These are phyloP conservation scores for California macrophylla DNA, from an alignment of 441 rosid genomes.

Conservation along the genomic window DNA sequence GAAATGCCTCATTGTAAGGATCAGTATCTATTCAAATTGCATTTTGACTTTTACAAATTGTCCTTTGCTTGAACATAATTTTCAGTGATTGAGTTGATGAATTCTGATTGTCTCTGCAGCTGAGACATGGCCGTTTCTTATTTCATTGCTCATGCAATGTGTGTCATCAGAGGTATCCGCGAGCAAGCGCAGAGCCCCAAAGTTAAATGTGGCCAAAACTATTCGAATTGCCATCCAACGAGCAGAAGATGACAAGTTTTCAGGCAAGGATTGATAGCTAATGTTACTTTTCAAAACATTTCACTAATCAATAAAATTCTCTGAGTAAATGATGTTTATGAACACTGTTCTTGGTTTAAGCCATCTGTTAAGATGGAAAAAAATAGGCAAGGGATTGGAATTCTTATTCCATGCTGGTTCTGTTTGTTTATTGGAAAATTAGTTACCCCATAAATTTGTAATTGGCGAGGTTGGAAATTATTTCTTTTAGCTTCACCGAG, in stretches of 20 bases:
- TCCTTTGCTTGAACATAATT: constrained; percentile 7
- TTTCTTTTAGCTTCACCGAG: neutral
- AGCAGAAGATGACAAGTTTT: constrained; percentile 54
- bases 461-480: neutral
- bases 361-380: neutral
- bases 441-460: neutral
- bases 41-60: neutral
- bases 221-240: constrained; percentile 62
- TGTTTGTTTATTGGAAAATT: neutral
- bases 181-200: constrained; percentile 61
- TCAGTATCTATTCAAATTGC: constrained; percentile 1
- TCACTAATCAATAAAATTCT: neutral
- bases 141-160: constrained; percentile 56
- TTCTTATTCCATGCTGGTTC: neutral
- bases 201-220: constrained; percentile 54
- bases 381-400: neutral
- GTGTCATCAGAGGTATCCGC: constrained; percentile 62
- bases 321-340: neutral
- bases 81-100: constrained; percentile 16
- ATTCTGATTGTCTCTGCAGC: constrained; percentile 42
- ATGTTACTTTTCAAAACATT: neutral
- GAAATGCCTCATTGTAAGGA: constrained; percentile 71
- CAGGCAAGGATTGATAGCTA: constrained; percentile 39
- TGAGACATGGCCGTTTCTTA: constrained; percentile 84
- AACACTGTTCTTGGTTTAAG: neutral